Percentiles rank a stretch among this genome's conserved stretches.
These are phyloP conservation scores for Annulohypoxylon nitens DNA, from an alignment of 495 filamentous ascomycete genomes.

Conservation along the genomic window DNA sequence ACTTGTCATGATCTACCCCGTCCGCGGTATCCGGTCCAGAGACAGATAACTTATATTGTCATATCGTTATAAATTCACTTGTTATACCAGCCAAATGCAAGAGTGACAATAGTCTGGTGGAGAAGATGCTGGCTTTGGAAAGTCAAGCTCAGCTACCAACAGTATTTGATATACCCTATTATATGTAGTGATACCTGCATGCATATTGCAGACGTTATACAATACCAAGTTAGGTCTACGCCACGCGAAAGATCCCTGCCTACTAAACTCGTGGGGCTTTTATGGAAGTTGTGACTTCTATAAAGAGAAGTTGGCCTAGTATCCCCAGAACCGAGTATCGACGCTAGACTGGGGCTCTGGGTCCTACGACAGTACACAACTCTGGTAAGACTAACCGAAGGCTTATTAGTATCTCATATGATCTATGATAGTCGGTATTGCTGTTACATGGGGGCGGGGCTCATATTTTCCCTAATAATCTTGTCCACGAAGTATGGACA, in stretches of 20 bases:
- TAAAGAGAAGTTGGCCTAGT: conserved; percentile 11
- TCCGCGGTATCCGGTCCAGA: neutral
- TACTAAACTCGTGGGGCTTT: neutral
- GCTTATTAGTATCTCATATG: conserved; percentile 5
- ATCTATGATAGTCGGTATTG: conserved; percentile 4
- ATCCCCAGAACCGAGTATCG: conserved; percentile 8
- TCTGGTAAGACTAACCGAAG: neutral
- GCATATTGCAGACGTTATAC: neutral
- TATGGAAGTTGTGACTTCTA: neutral
- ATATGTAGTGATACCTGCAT: neutral
- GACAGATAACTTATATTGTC: neutral
- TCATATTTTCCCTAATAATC: neutral
- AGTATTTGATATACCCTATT: neutral
- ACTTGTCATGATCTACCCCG: conserved; percentile 6
- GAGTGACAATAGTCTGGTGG: neutral
- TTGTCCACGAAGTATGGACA: neutral
- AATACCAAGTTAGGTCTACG: neutral
- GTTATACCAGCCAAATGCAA: neutral
- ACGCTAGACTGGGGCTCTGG: conserved; percentile 15
- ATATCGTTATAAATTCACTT: neutral
- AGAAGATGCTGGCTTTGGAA: neutral
- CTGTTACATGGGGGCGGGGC: neutral
- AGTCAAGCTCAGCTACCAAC: neutral
- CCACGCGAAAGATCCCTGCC: conserved; percentile 7
- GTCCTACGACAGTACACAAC: neutral